These are phyloP conservation scores for Hyphodiscus sp. DNA, from an alignment of 2,329 filamentous ascomycete genomes.

Conservation along the genomic window DNA sequence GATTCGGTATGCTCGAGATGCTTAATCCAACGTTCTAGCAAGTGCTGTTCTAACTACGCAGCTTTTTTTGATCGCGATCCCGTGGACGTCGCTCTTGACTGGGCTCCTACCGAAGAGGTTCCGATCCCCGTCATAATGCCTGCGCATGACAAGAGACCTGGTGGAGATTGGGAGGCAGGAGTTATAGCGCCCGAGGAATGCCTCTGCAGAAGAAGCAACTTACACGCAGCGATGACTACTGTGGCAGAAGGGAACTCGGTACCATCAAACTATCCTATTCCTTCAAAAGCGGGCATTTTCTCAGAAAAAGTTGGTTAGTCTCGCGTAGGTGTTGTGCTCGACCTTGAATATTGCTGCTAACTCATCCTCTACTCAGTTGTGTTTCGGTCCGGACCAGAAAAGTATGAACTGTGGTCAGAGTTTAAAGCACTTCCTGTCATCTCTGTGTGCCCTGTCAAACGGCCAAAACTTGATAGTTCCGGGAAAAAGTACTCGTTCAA, in stretches of 20 bases:
- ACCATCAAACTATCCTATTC: conserved; percentile 62
- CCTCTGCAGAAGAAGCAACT: conserved; percentile 66
- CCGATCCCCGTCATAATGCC: conserved; percentile 31
- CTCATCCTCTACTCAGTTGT: conserved; percentile 44
- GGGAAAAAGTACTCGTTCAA: conserved; percentile 66
- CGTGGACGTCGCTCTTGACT: conserved; percentile 53
- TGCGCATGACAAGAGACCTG: conserved; percentile 69
- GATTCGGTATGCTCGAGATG: conserved; percentile 36
- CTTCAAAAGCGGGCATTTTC: conserved; percentile 61
- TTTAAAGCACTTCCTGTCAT: conserved; percentile 48
- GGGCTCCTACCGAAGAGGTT: conserved; percentile 33
- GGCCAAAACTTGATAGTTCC: conserved; percentile 64
- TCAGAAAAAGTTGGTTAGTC: conserved; percentile 58
- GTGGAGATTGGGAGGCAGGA: conserved; percentile 73
- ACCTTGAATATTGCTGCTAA: neutral
- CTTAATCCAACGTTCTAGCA: neutral
- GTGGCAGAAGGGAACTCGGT: conserved; percentile 45
- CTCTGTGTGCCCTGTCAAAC: conserved; percentile 63
- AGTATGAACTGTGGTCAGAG: conserved; percentile 50
- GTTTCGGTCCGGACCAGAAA: conserved; percentile 60
- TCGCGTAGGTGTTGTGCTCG: neutral
- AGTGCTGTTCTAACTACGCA: conserved; percentile 1
- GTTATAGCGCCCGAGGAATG: conserved; percentile 63
- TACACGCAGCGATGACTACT: conserved; percentile 60
- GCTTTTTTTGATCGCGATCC: conserved; percentile 51